Base-by-base conservation (phyloP, 495 filamentous ascomycete genomes). In the Xylaria grammica region DNA sequence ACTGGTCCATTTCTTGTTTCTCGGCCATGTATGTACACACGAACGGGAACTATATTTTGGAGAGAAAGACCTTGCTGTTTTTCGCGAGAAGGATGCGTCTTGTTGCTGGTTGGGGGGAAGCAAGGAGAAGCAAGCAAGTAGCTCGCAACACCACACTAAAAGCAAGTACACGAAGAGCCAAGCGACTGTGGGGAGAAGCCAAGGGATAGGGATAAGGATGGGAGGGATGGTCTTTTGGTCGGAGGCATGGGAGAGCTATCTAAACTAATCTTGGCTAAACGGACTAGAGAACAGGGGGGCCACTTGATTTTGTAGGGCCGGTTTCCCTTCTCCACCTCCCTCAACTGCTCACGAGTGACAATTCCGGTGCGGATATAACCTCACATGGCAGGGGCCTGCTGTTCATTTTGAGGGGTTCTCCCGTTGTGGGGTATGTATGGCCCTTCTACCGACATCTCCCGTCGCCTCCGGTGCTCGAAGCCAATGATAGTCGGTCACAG, bases 1-100 rank as follows among this genome's bases (percentile, higher is more conserved):
- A 68, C 72, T 70, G 72, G 60, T 74, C 72, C 72, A 72, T 72
- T 29, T 74, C 69, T 58, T 59, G 63, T 20, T 74, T 72, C 48
- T 74, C 72, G 59, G 72, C 69, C 72, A 74, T 74, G 63, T 58
- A 29, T 34, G 62, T 48, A 26, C 57, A 66, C 51, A 36, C 54
- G 32, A 34, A 30, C 51, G 24, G 36, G 38, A 40, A 40, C 40
- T 63, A 27, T 53, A 32, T 62, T 38, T 54, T 54, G 40, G 26
- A 50, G 60, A 54, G 49, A 40, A 53, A 8, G 24, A n/a, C 54
- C 27, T 53, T 62, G 59, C 48, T 62, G 36, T 11, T 50, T 44
- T 42, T 40, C 50, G 51, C 20, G 19, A 63, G 22, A 49, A 45
- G 7, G 49, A 62, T 32, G 46, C 13, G 36, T 32, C 34, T 34